Conservation (phyloP, 441 rosid species). For the Euphorbia schlechtendalii region DNA sequence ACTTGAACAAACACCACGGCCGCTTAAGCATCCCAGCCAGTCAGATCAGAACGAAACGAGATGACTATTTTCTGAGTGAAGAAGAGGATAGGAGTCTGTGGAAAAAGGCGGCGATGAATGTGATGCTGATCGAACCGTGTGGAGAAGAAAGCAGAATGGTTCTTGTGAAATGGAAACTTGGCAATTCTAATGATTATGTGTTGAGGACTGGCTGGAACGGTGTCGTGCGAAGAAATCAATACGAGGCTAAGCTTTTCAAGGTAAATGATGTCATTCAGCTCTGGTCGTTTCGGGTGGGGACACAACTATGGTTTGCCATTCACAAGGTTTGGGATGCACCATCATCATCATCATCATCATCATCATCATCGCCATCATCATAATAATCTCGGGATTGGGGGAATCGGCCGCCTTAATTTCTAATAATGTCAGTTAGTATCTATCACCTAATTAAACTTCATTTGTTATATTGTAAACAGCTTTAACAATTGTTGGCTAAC, state of each 20-base stretch:
- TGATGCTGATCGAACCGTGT: conserved; percentile 2
- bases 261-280: not conserved
- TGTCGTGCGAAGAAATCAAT: not conserved
- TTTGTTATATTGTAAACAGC: too few species aligned
- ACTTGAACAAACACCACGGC: not conserved
- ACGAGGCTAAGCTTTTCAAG: not conserved
- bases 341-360: too few species aligned
- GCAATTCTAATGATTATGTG: not conserved
- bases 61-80: not conserved
- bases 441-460: too few species aligned
- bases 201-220: conserved; percentile 2
- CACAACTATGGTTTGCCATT: conserved; percentile 2
- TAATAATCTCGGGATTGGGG: too few species aligned
- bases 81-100: not conserved
- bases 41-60: not conserved
- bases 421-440: too few species aligned
- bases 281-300: not conserved
- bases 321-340: too few species aligned
- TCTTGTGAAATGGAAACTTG: not conserved
- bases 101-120: not conserved
- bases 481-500: too few species aligned
- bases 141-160: not conserved
- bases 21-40: not conserved
- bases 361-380: too few species aligned
- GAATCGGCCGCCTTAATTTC: too few species aligned